A percentile compares a stretch with the other conserved stretches of the same genome.
These are phyloP conservation scores for Gynochthodes officinalis DNA, from an alignment of 257 asterid species.

Conservation along the genomic window DNA sequence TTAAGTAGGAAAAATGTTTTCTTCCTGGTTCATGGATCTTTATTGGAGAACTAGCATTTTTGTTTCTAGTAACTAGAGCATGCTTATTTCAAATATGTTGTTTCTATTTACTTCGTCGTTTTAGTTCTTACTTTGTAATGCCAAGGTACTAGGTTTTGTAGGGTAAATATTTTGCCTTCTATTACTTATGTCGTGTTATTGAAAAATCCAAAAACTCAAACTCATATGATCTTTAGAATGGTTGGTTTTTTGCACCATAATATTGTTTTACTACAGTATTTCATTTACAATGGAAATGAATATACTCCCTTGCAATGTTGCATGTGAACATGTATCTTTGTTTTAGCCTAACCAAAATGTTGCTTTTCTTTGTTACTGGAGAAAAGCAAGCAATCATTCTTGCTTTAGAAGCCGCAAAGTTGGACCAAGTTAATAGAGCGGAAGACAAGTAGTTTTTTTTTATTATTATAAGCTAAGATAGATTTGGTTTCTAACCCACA, in stretches of 20 bases:
- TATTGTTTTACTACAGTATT: neutral
- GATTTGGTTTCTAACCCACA: too few species aligned
- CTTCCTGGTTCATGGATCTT: neutral
- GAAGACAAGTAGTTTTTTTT: slow-evolving; percentile 44
- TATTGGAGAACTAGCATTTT: neutral
- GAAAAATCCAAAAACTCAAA: neutral
- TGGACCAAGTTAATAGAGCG: slow-evolving; percentile 87
- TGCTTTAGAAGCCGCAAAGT: slow-evolving; percentile 82
- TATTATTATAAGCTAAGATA: too few species aligned
- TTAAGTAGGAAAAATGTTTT: neutral
- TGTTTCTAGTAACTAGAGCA: neutral
- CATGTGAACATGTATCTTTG: neutral
- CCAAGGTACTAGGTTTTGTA: too few species aligned
- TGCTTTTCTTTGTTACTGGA: slow-evolving; percentile 43
- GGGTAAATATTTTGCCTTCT: too few species aligned
- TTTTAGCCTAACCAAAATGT: neutral
- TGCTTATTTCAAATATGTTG: too few species aligned
- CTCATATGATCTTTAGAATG: neutral
- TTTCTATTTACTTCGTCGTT: too few species aligned
- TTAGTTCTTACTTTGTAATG: too few species aligned
- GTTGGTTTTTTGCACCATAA: neutral
- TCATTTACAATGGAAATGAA: neutral
- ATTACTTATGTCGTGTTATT: neutral
- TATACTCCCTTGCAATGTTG: neutral
- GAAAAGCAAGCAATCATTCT: slow-evolving; percentile 90